Conservation (phyloP, 768 basidiomycete genomes). For the Tylopilus balloui region DNA sequence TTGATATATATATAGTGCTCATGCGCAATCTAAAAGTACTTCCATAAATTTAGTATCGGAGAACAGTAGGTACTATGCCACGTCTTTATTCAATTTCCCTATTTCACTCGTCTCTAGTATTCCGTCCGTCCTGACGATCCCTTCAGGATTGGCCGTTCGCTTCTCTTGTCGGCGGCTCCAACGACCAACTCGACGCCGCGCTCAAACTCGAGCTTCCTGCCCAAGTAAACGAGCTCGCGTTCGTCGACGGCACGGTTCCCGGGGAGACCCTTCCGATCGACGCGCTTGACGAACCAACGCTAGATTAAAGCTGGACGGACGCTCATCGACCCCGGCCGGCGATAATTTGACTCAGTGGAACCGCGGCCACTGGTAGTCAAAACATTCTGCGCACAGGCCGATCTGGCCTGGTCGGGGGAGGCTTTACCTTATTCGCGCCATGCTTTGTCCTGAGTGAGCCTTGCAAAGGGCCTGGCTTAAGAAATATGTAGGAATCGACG, state of each 20-base stretch:
- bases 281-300: conserved; percentile 47
- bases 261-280: conserved; percentile 61
- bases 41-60: too few relatives aligned
- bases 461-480: too few relatives aligned
- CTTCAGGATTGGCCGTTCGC: conserved; percentile 50
- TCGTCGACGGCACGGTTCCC: conserved; percentile 45
- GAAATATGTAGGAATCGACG: too few relatives aligned
- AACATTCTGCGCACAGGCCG: too few relatives aligned
- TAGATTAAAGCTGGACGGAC: conserved; percentile 64
- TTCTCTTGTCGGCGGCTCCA: conserved; percentile 63
- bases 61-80: too few relatives aligned
- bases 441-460: too few relatives aligned
- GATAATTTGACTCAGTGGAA: too few relatives aligned
- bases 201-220: conserved; percentile 47
- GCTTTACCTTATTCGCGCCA: too few relatives aligned
- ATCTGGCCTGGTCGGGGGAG: too few relatives aligned
- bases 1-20: conserved; percentile 8
- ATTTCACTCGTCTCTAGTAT: conserved; percentile 35
- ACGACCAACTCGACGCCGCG: conserved; percentile 48
- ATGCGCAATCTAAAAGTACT: conserved; percentile 10
- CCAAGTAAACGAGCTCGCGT: conserved; percentile 59
- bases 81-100: too few relatives aligned
- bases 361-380: too few relatives aligned
- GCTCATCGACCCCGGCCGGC: conserved; percentile 31
- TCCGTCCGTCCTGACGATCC: conserved; percentile 43